Percentiles rank a stretch among this genome's conserved stretches.
These are phyloP conservation scores for Mycena rebaudengoi DNA, from an alignment of 768 basidiomycete species.

Conservation along the genomic window DNA sequence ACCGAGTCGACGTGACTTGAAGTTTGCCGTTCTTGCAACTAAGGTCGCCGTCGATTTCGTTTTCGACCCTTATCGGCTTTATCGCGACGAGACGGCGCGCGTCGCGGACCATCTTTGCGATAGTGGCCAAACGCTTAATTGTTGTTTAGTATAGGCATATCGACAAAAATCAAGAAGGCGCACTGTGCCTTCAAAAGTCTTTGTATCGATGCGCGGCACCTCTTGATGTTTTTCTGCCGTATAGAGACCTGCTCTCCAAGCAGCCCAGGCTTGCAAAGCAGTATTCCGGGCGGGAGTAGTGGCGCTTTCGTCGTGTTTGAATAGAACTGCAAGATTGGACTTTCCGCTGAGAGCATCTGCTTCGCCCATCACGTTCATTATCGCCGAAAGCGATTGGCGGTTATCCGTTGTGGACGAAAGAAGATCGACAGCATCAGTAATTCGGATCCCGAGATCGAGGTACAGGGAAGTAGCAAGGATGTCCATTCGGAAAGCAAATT, in stretches of 20 bases:
- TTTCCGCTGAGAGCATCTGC: constrained; percentile 36
- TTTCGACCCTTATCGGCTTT: constrained; percentile 53
- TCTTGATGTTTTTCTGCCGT: constrained; percentile 17
- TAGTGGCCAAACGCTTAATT: constrained; percentile 47
- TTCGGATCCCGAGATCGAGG: constrained; percentile 45
- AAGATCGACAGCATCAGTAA: constrained; percentile 50
- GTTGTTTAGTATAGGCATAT: too few relatives aligned
- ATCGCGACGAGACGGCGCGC: constrained; percentile 43
- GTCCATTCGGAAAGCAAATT: constrained; percentile 57
- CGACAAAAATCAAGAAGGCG: constrained; percentile 2
- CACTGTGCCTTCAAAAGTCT: constrained; percentile 35
- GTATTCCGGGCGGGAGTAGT: constrained; percentile 10
- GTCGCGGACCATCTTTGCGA: constrained; percentile 49
- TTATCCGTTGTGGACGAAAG: constrained; percentile 37
- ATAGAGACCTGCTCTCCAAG: constrained; percentile 41
- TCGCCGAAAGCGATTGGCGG: constrained; percentile 43
- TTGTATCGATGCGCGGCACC: constrained; percentile 32
- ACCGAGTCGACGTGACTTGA: constrained; percentile 49
- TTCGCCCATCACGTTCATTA: constrained; percentile 50
- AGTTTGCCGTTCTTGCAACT: constrained; percentile 41
- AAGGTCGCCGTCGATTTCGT: constrained; percentile 46
- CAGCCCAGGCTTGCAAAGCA: constrained; percentile 54
- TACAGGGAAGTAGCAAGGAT: constrained; percentile 48
- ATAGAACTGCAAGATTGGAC: constrained; percentile 36
- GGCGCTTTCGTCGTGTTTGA: constrained; percentile 36